Base-by-base conservation (phyloP, 371 early-diverging fungal genomes). In the Mucor piriformis region DNA sequence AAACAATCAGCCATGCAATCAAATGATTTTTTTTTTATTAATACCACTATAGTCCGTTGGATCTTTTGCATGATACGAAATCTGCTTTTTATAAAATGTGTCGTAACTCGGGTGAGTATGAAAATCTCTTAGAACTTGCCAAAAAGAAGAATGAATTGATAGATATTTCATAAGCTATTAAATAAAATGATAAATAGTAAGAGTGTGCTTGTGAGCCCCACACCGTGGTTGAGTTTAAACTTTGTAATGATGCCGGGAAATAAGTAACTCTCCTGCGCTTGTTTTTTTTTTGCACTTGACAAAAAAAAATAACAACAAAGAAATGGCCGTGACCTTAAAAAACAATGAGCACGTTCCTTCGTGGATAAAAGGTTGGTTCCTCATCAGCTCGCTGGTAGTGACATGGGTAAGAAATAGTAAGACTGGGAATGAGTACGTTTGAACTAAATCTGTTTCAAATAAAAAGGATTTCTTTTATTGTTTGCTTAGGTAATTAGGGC, bases 101-200 rank as follows among this genome's bases (percentile, higher is more conserved):
- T 51, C 82, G 83, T 42, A 84, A 88, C 23, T 86, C 86, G 15
- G 85, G 87, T 11, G 88, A 90, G 64, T 83, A 81, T 59, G 86
- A 78, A 16, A 71, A 70, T 10, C 65, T 89, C 21, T 47, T 77
- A 13, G 74, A 73, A 6, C 63, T 81, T 10, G 81, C 84, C 23
- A 77, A 72, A 53, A 23, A 33, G 7, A 72, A 64, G 21, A 62
- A 62, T 32, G 55, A 70, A 29, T 16, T 54, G 13, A 43, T 54
- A 18, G 44, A 54, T 7, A 23, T 44, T 11, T 43, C 8, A 3
- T 43, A 43, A 43, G 16, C 29, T 4, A 6, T 29, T 8, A 29
- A 29, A 37, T 37, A 37, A 37, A 37, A 37, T 37, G 11, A 33
- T 13, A 11, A 37, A 37, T 37, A 4, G 4, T 3, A n/a, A 3